Base-by-base conservation (phyloP, 2,329 filamentous ascomycete genomes). In the Ascochyta fabae region DNA sequence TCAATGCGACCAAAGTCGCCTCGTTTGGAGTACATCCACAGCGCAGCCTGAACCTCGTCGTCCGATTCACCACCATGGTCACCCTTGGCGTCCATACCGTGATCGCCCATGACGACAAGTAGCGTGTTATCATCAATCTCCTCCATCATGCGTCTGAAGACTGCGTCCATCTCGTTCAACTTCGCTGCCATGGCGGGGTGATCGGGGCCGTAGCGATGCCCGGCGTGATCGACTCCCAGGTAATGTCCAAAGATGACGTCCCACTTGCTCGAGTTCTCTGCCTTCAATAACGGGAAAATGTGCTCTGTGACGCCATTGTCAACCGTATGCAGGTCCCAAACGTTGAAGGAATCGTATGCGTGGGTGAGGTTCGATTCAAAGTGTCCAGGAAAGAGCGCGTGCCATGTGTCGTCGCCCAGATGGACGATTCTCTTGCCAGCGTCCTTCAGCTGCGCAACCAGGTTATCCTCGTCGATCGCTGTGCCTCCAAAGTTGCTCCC, bases 31-130 rank as follows among this genome's bases (percentile, higher is more conserved):
- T 98, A 99, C 92, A 99, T 96, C 94, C 95, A 99, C 42, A 99
- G 77, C 2, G 95, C 92, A 52, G 95, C 92, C 75, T 99, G 88
- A 6, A 99, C 86, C 74, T 99, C 95, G 61, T 98, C 92, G 65
- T 97, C 91, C 29, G 94, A 97, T 79, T 99, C 95, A 50, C 95
- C 95, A n/a, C 95, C 95, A 71, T 99, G 95, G 64, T 99, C 95
- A 16, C 95, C 95, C 78, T 99, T 98, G 58, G 85, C 81, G 75
- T 99, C 95, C 95, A 99, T 99, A 10, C 95, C 95, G 71, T 99
- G 95, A 73, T 99, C 95, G n/a, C 95, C 95, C 92, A 99, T 96
- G 13, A 99, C 90, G 19, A 99, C 87, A 33, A 99, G 80, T 22
- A 99, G 80, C 0, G 95, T 99, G 51, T 91, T 80, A 48, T 97